A percentile compares a stretch with the other conserved stretches of the same genome.
Conservation (phyloP, 2,329 filamentous ascomycete genomes). For the Curvularia eragrostidis region DNA sequence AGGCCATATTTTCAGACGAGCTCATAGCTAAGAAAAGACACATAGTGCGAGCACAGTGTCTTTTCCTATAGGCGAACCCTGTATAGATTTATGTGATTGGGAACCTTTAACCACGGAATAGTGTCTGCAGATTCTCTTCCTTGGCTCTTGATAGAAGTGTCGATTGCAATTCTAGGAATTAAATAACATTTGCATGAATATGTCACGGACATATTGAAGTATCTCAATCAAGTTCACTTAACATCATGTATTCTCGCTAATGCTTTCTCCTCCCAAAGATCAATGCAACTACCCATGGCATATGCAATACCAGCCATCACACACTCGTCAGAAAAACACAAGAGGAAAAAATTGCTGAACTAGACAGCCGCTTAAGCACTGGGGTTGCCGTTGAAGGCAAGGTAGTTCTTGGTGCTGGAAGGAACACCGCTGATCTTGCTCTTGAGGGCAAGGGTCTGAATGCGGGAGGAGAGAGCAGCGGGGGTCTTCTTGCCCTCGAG, state of each 20-base stretch:
- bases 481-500: constrained; percentile 57
- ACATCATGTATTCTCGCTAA: constrained; percentile 2
- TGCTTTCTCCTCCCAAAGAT: background rate
- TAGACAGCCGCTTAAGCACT: constrained; percentile 20
- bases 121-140: background rate
- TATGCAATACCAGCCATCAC: constrained; percentile 8
- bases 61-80: too few species aligned
- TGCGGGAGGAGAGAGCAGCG: constrained; percentile 56
- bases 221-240: background rate
- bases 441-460: constrained; percentile 54
- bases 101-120: background rate
- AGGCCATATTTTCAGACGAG: background rate
- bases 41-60: background rate
- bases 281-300: background rate
- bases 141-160: too few species aligned
- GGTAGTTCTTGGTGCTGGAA: constrained; percentile 58
- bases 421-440: constrained; percentile 54
- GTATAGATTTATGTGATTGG: background rate
- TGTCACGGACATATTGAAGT: background rate
- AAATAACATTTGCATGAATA: background rate
- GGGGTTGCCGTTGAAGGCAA: constrained; percentile 63
- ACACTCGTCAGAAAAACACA: constrained; percentile 13
- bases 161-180: background rate
- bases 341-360: background rate
- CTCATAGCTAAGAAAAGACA: background rate